Percentiles rank a stretch among this genome's conserved stretches.
phyloP scores from a whole-genome alignment of 495 filamentous ascomycete genomes.

The Podospora conica region DNA sequence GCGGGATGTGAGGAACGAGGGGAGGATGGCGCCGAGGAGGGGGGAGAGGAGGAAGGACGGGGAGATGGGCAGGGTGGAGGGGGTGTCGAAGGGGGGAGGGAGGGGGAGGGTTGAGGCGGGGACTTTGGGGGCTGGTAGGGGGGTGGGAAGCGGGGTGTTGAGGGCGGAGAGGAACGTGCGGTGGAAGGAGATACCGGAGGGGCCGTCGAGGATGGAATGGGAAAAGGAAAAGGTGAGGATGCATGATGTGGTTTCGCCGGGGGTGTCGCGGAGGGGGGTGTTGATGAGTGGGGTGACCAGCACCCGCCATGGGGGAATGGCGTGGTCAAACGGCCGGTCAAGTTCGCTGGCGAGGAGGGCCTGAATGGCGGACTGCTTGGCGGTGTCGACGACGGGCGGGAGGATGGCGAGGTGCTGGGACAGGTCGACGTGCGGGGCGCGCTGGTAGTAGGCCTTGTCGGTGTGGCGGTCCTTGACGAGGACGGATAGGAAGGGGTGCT shows the following conservation, averaged over 20 bases:
- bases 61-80: slow-evolving; percentile 9
- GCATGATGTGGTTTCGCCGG: background rate
- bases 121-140: background rate
- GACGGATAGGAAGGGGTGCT: slow-evolving; percentile 13
- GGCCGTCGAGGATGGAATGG: slow-evolving; percentile 14
- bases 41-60: slow-evolving; percentile 14
- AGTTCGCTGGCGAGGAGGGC: background rate
- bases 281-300: slow-evolving; percentile 3
- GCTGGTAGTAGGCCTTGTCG: slow-evolving; percentile 16
- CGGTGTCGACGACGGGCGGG: background rate
- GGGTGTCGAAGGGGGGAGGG: slow-evolving; percentile 13
- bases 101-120: background rate
- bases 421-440: slow-evolving; percentile 9
- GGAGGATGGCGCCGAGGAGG: slow-evolving; percentile 6
- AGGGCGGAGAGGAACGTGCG: slow-evolving; percentile 5
- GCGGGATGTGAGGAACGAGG: background rate
- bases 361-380: background rate
- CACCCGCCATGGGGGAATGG: slow-evolving; percentile 14
- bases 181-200: slow-evolving; percentile 12
- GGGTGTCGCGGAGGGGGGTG: background rate
- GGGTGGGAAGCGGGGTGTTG: background rate
- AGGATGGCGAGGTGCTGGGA: slow-evolving; percentile 9
- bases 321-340: slow-evolving; percentile 7
- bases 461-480: slow-evolving; percentile 13
- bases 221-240: slow-evolving; percentile 14